These are phyloP conservation scores for Eucalyptus dawsonii DNA, from an alignment of 345 rosid species.

Conservation along the genomic window DNA sequence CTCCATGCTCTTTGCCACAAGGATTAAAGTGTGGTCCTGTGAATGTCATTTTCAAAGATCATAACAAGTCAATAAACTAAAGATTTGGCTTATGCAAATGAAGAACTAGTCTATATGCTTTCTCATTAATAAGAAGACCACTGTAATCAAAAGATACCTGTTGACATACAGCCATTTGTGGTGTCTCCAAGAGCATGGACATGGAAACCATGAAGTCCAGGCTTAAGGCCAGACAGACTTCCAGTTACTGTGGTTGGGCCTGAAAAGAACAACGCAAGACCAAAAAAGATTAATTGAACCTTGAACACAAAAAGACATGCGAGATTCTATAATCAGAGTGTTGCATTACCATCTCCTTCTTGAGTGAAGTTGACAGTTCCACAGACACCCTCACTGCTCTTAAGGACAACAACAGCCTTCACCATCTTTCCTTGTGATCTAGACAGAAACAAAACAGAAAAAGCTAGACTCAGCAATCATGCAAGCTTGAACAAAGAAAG, in stretches of 20 bases:
- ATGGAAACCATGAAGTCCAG: conserved; percentile 94
- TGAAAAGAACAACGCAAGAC: neutral
- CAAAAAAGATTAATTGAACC: neutral
- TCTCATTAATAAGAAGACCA: neutral
- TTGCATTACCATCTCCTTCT: conserved; percentile 58
- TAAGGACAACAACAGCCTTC: conserved; percentile 78
- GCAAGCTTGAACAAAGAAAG: neutral
- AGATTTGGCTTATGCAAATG: neutral
- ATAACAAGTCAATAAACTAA: neutral
- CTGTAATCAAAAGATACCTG: conserved; percentile 32
- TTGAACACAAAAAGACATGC: neutral
- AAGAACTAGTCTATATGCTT: neutral
- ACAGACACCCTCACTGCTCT: conserved; percentile 56
- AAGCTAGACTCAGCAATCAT: neutral
- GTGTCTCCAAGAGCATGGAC: conserved; percentile 98
- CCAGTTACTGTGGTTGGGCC: conserved; percentile 79
- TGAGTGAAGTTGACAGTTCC: conserved; percentile 75
- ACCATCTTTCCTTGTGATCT: conserved; percentile 82
- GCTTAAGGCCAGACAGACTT: conserved; percentile 73
- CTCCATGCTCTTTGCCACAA: conserved; percentile 76
- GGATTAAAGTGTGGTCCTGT: conserved; percentile 94
- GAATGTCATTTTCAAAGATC: neutral
- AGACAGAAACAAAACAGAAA: neutral
- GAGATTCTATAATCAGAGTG: neutral
- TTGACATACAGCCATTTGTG: conserved; percentile 98